These are phyloP conservation scores for Prunus kanzakura DNA, from an alignment of 306 rosid genomes.

Conservation along the genomic window DNA sequence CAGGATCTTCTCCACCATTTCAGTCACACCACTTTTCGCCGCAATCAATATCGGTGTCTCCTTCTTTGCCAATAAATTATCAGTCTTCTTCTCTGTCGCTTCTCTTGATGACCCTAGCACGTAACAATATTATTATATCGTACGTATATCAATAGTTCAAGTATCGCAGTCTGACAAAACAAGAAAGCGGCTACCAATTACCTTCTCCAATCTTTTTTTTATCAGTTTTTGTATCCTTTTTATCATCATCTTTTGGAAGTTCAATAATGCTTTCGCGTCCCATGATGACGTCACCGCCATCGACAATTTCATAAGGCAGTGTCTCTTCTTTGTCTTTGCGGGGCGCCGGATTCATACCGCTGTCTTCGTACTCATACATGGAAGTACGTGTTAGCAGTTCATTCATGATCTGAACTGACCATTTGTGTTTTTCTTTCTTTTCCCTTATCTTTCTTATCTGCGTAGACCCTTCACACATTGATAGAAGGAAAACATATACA, in stretches of 20 bases:
- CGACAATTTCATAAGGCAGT: not conserved
- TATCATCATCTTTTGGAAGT: too few species aligned
- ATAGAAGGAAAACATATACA: too few species aligned
- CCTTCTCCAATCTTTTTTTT: too few species aligned
- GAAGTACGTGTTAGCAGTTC: not conserved
- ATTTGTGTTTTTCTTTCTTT: constrained; percentile 34
- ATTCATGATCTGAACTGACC: constrained; percentile 49
- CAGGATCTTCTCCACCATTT: constrained; percentile 14
- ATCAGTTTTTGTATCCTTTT: too few species aligned
- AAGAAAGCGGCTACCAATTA: too few species aligned
- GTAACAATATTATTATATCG: too few species aligned
- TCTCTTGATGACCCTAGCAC: too few species aligned
- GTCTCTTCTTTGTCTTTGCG: constrained; percentile 3
- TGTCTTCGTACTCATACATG: constrained; percentile 13
- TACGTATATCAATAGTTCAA: too few species aligned
- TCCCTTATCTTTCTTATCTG: constrained; percentile 11
- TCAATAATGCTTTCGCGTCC: too few species aligned
- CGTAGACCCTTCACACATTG: not conserved
- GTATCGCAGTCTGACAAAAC: too few species aligned
- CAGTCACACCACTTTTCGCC: constrained; percentile 43
- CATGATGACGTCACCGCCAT: too few species aligned
- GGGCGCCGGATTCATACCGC: constrained; percentile 10
- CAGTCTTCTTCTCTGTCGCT: not conserved
- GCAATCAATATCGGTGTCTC: constrained; percentile 44
- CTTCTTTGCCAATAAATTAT: not conserved